Evolutionary conservation across 2,329 filamentous ascomycete genomes (phyloP), one percentile per base, ranked within the genome.

Genomic region (Ophiocordyceps camponoti-leonardi): DNA sequence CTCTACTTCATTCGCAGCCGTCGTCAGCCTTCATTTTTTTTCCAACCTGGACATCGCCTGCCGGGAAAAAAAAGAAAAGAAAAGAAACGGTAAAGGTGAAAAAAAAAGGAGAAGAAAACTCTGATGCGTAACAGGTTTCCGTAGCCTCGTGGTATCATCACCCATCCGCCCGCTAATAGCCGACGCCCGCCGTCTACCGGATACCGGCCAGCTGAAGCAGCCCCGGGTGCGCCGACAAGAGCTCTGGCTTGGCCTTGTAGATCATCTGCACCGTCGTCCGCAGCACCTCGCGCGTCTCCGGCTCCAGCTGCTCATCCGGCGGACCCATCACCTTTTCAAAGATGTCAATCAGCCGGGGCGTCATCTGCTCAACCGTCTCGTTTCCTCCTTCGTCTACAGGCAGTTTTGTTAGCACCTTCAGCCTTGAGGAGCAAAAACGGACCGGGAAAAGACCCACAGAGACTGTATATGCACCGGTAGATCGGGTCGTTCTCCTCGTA

Each of bases 401-500:
- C 23, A 20, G 12, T 3, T 48, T 5, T 4, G 44, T 59, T 52
- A 59, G 58, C 51, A 48, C 37, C 30, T 3, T 8, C 14, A 4
- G 14, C 12, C 12, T 20, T 16, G 16, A 26, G 22, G 26, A 26
- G 23, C 41, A 33, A 43, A 44, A 23, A 23, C 22, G 22, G 22
- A 23, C 22, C 40, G 31, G 14, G 6, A 2, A 3, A 18, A 41
- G 18, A 75, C 79, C 69, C 71, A 83, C 78, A 95, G 51, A 96
- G 75, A 63, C 83, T 80, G 63, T 85, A 81, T 56, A 98, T 81
- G 77, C 88, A 93, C 61, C 83, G 76, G 67, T 83, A 98, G 49
- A 96, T 80, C 10, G 92, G 87, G 56, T 86, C 85, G 66, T 98
- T 96, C 75, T 96, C 92, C 65, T 95, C 87, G 56, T 77, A 96